Conservation (phyloP, 805 yeast genomes). For the Candida orba region DNA sequence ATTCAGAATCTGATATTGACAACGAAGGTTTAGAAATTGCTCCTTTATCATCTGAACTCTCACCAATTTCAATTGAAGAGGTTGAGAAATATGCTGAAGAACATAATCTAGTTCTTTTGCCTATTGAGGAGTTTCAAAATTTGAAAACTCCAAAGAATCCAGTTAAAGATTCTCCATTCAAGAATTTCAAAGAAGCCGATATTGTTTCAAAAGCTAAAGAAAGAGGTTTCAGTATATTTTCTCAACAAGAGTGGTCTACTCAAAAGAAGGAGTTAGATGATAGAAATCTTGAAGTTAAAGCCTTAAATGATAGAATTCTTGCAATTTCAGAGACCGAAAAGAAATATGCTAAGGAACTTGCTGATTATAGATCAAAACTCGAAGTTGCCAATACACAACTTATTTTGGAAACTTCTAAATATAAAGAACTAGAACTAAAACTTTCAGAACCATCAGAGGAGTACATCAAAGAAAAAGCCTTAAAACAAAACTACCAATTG, state of each 20-base stretch:
- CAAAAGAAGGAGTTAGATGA: conserved; percentile 2
- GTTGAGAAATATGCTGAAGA: conserved; percentile 25
- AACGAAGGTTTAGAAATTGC: conserved; percentile 12
- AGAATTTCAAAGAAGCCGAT: conserved; percentile 12
- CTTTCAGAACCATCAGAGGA: conserved; percentile 26
- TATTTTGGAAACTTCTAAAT: conserved; percentile 2
- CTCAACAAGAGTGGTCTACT: conserved; percentile 6
- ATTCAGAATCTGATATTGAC: conserved; percentile 22
- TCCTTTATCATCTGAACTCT: conserved; percentile 19
- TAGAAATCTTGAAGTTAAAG: conserved; percentile 4
- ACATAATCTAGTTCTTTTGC: conserved; percentile 24
- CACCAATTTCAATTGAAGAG: conserved; percentile 16
- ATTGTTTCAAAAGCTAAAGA: conserved; percentile 15
- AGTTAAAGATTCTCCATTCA: conserved; percentile 21
- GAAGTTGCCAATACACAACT: conserved; percentile 3
- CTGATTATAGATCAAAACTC: conserved; percentile 17
- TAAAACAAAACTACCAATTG: conserved; percentile 16
- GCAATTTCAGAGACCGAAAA: conserved; percentile 18
- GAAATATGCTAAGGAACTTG: conserved; percentile 15
- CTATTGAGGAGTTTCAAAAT: conserved; percentile 15
- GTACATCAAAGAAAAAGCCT: conserved; percentile 24
- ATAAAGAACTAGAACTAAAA: conserved; percentile 5
- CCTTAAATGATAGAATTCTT: conserved; percentile 3
- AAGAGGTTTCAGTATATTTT: conserved; percentile 12
- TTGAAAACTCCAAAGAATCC: conserved; percentile 20